Evolutionary conservation across 2,329 filamentous ascomycete genomes (phyloP), one percentile per base, ranked within the genome.

Genomic region (Cylindrodendrum hubeiense): DNA sequence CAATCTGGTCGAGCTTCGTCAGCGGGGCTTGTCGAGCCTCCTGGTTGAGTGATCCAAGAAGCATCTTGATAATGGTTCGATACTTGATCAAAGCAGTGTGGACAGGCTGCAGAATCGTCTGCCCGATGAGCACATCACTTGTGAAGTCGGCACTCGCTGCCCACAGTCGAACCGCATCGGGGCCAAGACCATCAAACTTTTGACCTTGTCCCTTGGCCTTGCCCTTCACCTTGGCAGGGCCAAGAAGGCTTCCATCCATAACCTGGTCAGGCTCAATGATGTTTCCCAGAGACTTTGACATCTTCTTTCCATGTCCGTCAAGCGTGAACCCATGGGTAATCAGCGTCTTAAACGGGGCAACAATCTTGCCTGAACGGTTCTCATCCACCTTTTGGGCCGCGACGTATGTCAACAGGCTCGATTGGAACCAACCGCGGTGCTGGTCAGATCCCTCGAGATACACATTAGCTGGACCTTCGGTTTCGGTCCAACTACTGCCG

Each of bases 381-480:
- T 75, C 73, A 30, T 76, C 75, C 5, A 80, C 76, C 9, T 77
- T 81, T 70, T 90, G 86, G 3, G 87, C 85, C 0, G 95, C 93
- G 30, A 97, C 87, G 53, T 93, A 90, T 0, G 96, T 98, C 60
- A 99, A 86, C 12, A 99, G 86, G 67, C 94, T 97, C 7, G 96
- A 98, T 79, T 99, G 96, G 78, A 99, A 99, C 96, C 96, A 99
- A 30, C 96, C 96, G 41, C 96, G 91, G 79, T 99, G 96, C 78
- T 99, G 96, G 78, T 99, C 96, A 4, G 92, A 93, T 33, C 96
- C 96, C 81, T 99, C 96, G 3, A 98, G 87, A 76, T 97, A 98
- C 24, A 98, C 87, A 77, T 99, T 94, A 0, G 94, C 94, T 24
- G 78, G 90, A 28, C 77, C 75, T 9, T 79, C 72, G 28, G 82